Evolutionary conservation across 2,329 filamentous ascomycete genomes (phyloP).

Genomic region (Akanthomyces muscarius): DNA sequence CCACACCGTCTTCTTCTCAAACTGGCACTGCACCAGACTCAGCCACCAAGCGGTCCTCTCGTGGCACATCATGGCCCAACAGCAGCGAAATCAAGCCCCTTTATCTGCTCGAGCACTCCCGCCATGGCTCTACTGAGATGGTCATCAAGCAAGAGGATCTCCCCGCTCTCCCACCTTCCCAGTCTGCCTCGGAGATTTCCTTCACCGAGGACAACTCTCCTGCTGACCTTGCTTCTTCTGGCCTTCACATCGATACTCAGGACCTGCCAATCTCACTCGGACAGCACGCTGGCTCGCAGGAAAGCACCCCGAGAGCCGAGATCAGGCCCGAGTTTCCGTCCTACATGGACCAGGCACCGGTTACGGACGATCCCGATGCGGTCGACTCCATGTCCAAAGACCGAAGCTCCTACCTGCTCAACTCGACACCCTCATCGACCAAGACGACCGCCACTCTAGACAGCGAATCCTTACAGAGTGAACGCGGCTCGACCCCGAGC

Average conservation of each 20-base stretch:
- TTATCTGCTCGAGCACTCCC: conserved; percentile 68
- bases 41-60: conserved; percentile 36
- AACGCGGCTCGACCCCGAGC: conserved; percentile 26
- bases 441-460: conserved; percentile 28
- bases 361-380: conserved; percentile 34
- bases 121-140: conserved; percentile 34
- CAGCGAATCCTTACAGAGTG: conserved; percentile 22
- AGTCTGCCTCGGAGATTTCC: conserved; percentile 31
- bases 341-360: conserved; percentile 19
- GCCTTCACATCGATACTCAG: conserved; percentile 41
- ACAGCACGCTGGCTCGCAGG: conserved; percentile 57
- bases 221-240: conserved; percentile 22
- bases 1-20: conserved; percentile 30
- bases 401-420: conserved; percentile 39
- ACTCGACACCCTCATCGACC: conserved; percentile 35
- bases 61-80: conserved; percentile 59
- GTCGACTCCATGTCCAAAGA: conserved; percentile 41
- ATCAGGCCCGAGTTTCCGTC: conserved; percentile 29
- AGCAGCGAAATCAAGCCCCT: conserved; percentile 73
- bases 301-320: conserved; percentile 65
- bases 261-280: conserved; percentile 29
- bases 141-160: conserved; percentile 34
- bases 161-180: conserved; percentile 46
- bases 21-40: conserved; percentile 32
- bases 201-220: conserved; percentile 27